phyloP scores from a whole-genome alignment of 2,329 filamentous ascomycete species.

The Paraconiothyrium brasiliense region DNA sequence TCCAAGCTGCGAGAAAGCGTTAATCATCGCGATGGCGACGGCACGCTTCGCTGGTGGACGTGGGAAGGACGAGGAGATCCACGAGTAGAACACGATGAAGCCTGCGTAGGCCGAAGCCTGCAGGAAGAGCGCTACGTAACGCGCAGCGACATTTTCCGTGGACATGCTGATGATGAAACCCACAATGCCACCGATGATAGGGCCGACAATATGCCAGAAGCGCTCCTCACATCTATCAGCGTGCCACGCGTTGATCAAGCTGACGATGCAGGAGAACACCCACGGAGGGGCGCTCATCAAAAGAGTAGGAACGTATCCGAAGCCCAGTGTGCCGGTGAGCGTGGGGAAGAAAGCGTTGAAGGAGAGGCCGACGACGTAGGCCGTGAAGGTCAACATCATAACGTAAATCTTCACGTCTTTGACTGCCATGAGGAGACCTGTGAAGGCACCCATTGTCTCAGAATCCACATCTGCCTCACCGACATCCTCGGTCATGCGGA shows the following conservation, averaged over 20 bases:
- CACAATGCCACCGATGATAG: slow-evolving; percentile 53
- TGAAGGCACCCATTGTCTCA: slow-evolving; percentile 60
- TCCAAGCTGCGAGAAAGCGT: slow-evolving; percentile 56
- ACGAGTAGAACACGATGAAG: slow-evolving; percentile 51
- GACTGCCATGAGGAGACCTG: slow-evolving; percentile 66
- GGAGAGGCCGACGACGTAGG: slow-evolving; percentile 64
- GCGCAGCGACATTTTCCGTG: slow-evolving; percentile 40
- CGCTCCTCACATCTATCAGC: slow-evolving; percentile 61
- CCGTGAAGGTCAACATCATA: slow-evolving; percentile 70
- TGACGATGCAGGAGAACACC: slow-evolving; percentile 56
- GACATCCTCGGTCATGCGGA: slow-evolving; percentile 59
- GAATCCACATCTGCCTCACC: slow-evolving; percentile 56
- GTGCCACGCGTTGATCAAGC: slow-evolving; percentile 61
- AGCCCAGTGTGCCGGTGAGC: slow-evolving; percentile 52
- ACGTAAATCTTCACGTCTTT: slow-evolving; percentile 71
- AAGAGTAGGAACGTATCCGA: slow-evolving; percentile 49
- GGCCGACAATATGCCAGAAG: slow-evolving; percentile 62
- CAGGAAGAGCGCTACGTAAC: slow-evolving; percentile 48
- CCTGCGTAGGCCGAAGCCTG: slow-evolving; percentile 52
- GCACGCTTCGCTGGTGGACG: slow-evolving; percentile 69
- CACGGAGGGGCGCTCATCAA: slow-evolving; percentile 61
- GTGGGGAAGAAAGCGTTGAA: slow-evolving; percentile 51
- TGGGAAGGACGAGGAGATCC: slow-evolving; percentile 53
- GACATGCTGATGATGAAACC: slow-evolving; percentile 55
- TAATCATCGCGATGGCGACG: slow-evolving; percentile 69